phyloP scores from a whole-genome alignment of 768 basidiomycete genomes.

The Boletus rubescentipes region DNA sequence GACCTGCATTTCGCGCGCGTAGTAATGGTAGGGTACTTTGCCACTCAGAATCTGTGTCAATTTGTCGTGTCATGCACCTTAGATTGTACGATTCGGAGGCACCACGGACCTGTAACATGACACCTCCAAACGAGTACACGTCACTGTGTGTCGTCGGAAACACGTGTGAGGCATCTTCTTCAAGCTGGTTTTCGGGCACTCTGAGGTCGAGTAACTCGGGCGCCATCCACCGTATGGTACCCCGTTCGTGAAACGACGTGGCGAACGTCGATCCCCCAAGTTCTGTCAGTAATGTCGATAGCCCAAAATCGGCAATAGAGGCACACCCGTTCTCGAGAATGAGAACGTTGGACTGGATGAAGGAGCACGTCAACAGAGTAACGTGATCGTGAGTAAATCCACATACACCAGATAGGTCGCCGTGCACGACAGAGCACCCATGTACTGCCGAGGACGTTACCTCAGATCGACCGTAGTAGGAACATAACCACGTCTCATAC shows the following conservation, averaged over 20 bases:
- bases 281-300: slow-evolving; percentile 8
- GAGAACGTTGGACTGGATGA: slow-evolving; percentile 6
- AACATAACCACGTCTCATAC: background rate
- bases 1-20: slow-evolving; percentile 7
- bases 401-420: slow-evolving; percentile 12
- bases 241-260: background rate
- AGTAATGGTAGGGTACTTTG: slow-evolving; percentile 15
- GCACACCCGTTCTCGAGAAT: background rate
- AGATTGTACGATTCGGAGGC: background rate
- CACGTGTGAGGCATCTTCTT: background rate
- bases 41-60: slow-evolving; percentile 6
- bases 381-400: background rate
- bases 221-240: background rate
- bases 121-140: slow-evolving; percentile 4
- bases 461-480: background rate
- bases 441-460: background rate
- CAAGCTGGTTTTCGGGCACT: background rate
- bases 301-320: slow-evolving; percentile 3
- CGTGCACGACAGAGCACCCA: slow-evolving; percentile 5
- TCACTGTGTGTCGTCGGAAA: background rate
- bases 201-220: slow-evolving; percentile 3
- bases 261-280: background rate
- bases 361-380: background rate
- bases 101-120: slow-evolving; percentile 1
- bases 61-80: background rate